Conservation (phyloP, 495 filamentous ascomycete genomes). For the Aspergillus baeticus region DNA sequence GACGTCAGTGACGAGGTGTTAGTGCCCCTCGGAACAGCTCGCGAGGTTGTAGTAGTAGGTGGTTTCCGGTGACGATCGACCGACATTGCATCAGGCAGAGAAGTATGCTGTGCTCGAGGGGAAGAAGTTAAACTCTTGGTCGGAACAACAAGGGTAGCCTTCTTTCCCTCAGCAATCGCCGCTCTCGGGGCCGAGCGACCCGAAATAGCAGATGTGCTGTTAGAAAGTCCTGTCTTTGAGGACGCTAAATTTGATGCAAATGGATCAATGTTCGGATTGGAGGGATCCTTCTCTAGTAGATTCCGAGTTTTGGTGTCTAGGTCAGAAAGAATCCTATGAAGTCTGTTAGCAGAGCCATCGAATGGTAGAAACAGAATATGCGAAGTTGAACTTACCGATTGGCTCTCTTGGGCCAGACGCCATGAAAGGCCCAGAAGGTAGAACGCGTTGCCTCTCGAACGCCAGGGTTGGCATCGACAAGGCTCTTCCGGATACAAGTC, state of each 20-base stretch:
- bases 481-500: slow-evolving; percentile 81
- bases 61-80: slow-evolving; percentile 39
- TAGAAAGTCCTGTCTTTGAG: slow-evolving; percentile 46
- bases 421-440: slow-evolving; percentile 80
- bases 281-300: slow-evolving; percentile 72
- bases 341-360: slow-evolving; percentile 24
- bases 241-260: slow-evolving; percentile 41
- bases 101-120: slow-evolving; percentile 70
- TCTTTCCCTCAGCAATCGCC: slow-evolving; percentile 81
- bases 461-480: slow-evolving; percentile 81
- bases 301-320: slow-evolving; percentile 74
- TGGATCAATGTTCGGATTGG: slow-evolving; percentile 70
- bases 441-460: slow-evolving; percentile 81
- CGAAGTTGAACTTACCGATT: slow-evolving; percentile 55
- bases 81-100: slow-evolving; percentile 42
- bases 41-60: slow-evolving; percentile 14
- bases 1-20: slow-evolving; percentile 51
- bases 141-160: slow-evolving; percentile 42
- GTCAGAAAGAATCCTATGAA: slow-evolving; percentile 67
- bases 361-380: background rate
- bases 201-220: slow-evolving; percentile 48
- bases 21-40: slow-evolving; percentile 34
- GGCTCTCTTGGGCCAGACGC: slow-evolving; percentile 75
- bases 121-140: slow-evolving; percentile 62
- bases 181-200: slow-evolving; percentile 64